Evolutionary conservation across 2,329 filamentous ascomycete species (phyloP).

Genomic region (Colletotrichum plurivorum): DNA sequence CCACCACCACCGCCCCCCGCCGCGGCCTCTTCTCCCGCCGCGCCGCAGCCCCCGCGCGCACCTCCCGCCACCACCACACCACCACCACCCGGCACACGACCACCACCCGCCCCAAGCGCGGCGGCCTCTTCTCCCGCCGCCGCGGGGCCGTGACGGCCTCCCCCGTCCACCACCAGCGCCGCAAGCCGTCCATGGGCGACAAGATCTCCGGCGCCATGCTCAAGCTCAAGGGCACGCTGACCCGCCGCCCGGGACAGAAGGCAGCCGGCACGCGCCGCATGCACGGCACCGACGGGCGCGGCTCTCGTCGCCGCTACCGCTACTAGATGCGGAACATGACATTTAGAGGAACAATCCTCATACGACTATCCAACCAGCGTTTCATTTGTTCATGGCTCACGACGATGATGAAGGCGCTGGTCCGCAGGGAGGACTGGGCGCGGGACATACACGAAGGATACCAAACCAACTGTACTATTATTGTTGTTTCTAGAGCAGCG

Average conservation of each 20-base stretch:
- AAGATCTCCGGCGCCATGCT: slow-evolving; percentile 84
- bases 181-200: slow-evolving; percentile 79
- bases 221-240: slow-evolving; percentile 80
- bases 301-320: slow-evolving; percentile 56
- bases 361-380: neutral
- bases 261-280: slow-evolving; percentile 81
- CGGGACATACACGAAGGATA: slow-evolving; percentile 4
- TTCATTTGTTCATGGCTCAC: slow-evolving; percentile 10
- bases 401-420: slow-evolving; percentile 2
- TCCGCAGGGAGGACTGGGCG: neutral
- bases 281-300: slow-evolving; percentile 80
- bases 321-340: slow-evolving; percentile 31
- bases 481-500: slow-evolving; percentile 16
- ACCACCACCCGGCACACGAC: slow-evolving; percentile 52
- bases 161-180: slow-evolving; percentile 73
- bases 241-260: slow-evolving; percentile 73
- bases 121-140: slow-evolving; percentile 57
- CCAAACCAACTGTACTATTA: slow-evolving; percentile 29
- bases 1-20: slow-evolving; percentile 40
- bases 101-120: slow-evolving; percentile 58
- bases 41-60: slow-evolving; percentile 39
- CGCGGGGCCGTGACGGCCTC: slow-evolving; percentile 44
- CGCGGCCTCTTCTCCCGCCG: slow-evolving; percentile 45
- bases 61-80: slow-evolving; percentile 44
- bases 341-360: neutral